Evolutionary conservation across 2,329 filamentous ascomycete genomes (phyloP).

Genomic region (Sporothrix brasiliensis): DNA sequence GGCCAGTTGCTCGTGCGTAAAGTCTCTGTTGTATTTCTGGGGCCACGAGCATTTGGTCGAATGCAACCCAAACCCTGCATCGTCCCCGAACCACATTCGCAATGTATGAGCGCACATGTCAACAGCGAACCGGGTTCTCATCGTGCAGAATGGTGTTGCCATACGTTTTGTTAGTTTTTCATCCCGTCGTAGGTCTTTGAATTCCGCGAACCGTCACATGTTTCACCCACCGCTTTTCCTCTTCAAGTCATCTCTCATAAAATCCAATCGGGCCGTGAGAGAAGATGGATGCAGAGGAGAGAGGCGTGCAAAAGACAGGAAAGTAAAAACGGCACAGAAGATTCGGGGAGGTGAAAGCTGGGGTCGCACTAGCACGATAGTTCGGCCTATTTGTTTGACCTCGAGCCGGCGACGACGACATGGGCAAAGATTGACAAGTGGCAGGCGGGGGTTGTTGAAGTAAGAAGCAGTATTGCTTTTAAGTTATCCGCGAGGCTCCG

Average conservation of each 20-base stretch:
- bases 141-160: background rate
- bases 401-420: conserved; percentile 7
- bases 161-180: background rate
- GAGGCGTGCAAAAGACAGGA: background rate
- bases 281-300: background rate
- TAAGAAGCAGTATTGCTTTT: background rate
- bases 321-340: background rate
- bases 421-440: conserved; percentile 10
- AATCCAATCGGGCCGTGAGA: conserved; percentile 9
- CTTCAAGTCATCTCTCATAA: background rate
- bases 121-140: background rate
- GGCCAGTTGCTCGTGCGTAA: background rate
- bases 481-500: conserved; percentile 9
- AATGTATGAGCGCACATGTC: background rate
- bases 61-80: background rate
- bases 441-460: background rate
- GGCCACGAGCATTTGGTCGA: background rate
- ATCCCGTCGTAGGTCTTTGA: conserved; percentile 2
- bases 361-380: conserved; percentile 1
- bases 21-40: background rate
- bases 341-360: background rate
- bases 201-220: conserved; percentile 12
- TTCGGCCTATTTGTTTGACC: conserved; percentile 4
- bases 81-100: conserved; percentile 1
- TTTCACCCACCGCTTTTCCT: background rate